Conservation (phyloP, 805 yeast species). For the Limtongia smithiae region DNA sequence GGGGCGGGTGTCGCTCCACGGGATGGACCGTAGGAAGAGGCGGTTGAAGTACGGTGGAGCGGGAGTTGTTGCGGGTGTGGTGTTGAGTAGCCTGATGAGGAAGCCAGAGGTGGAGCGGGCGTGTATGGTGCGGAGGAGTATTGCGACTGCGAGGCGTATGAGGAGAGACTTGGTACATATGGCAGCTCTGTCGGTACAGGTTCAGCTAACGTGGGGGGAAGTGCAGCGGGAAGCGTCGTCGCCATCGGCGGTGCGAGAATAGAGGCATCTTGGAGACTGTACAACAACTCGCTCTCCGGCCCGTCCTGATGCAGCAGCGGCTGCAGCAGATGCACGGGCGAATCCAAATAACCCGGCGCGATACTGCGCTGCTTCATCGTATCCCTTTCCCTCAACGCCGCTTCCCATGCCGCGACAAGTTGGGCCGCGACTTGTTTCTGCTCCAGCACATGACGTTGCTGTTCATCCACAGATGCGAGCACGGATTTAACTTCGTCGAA, state of each 20-base stretch:
- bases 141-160: neutral
- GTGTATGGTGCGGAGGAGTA: neutral
- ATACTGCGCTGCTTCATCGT: conserved; percentile 34
- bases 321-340: conserved; percentile 32
- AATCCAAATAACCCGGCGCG: conserved; percentile 46
- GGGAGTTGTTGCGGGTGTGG: neutral
- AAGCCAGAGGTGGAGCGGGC: neutral
- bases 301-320: conserved; percentile 23
- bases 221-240: no score
- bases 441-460: conserved; percentile 32
- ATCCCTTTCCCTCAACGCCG: conserved; percentile 27
- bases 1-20: conserved; percentile 10
- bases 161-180: no score
- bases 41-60: neutral
- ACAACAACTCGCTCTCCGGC: neutral
- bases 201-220: no score
- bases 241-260: no score
- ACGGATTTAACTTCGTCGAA: conserved; percentile 37
- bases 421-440: conserved; percentile 33
- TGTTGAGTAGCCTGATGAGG: neutral
- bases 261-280: neutral
- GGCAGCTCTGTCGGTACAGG: no score
- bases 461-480: conserved; percentile 37
- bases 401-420: conserved; percentile 39
- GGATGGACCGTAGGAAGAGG: neutral